Percentiles rank a stretch among this genome's conserved stretches.
Conservation (phyloP, 257 asterid species). For the Paraleonurus japonicus region DNA sequence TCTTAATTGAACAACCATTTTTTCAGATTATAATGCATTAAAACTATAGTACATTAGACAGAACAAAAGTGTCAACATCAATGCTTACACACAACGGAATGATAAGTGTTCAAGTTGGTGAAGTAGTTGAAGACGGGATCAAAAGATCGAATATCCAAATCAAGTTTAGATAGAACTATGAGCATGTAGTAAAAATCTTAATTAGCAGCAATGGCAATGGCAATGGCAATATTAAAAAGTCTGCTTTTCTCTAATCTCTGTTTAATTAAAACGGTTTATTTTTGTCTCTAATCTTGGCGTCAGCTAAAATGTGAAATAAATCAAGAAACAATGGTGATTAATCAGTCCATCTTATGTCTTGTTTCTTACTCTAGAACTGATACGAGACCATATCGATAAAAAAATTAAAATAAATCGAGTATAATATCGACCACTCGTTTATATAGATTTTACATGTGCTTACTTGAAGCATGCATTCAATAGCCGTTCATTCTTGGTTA, state of each 20-base stretch:
- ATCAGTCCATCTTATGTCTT: too few relatives aligned
- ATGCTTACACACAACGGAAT: too few relatives aligned
- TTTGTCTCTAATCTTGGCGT: constrained; percentile 10
- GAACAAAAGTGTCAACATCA: neutral
- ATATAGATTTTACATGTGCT: neutral
- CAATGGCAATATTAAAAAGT: too few relatives aligned
- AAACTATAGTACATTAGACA: neutral
- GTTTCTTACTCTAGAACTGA: too few relatives aligned
- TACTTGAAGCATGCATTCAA: neutral
- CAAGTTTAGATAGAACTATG: too few relatives aligned
- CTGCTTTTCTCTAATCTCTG: neutral
- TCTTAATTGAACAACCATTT: constrained; percentile 9
- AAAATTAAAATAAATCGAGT: neutral
- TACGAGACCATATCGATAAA: too few relatives aligned
- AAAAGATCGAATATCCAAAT: too few relatives aligned
- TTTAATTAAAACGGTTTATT: constrained; percentile 4
- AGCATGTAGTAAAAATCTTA: too few relatives aligned
- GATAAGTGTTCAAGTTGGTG: too few relatives aligned
- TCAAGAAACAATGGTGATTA: neutral
- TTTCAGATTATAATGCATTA: constrained; percentile 6
- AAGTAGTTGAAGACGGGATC: too few relatives aligned
- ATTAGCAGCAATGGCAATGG: too few relatives aligned
- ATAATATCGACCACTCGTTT: too few relatives aligned
- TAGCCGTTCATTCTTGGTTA: constrained; percentile 26
- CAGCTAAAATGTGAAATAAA: neutral